Evolutionary conservation across 2,329 filamentous ascomycete genomes (phyloP), one percentile per base, ranked within the genome.

Genomic region (Colletotrichum sp.): DNA sequence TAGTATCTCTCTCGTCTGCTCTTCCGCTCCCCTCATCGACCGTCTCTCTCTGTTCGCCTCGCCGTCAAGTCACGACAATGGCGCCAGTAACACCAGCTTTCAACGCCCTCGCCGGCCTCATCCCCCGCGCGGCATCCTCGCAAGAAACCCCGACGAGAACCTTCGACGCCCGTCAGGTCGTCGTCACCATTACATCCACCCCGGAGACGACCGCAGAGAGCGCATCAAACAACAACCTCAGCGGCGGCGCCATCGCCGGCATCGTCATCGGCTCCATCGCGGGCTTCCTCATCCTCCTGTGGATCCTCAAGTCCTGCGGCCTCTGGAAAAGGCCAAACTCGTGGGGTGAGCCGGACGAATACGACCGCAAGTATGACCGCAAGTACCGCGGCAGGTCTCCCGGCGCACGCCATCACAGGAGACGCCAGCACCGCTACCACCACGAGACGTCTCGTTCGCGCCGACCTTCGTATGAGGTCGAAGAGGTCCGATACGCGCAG

Each of bases 241-340:
- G 82, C 57, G 87, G 87, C 65, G 88, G 88, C 61, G 88, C 87
- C 63, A 90, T 90, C 66, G 88, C 87, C 1, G 88, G 88, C 61
- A 90, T 90, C 74, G 86, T 90, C 63, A 85, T 90, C 76, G 88
- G 88, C 24, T 87, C 86, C 28, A 82, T 90, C 67, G 83, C 79
- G 61, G 87, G 87, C n/a, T 78, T 87, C 55, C 81, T 90, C 15
- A 81, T 89, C 1, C 74, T 90, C 5, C 75, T 86, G 43, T 90
- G 88, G 88, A 80, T 90, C 76, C 70, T 89, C 77, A 83, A 85
- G 8, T 88, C 86, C 3, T 89, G 87, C 79, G 65, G 76, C 28
- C 48, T 74, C 48, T 77, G 72, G 75, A 43, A 68, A 38, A 26
- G 43, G 16, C 75, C 75, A n/a, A 28, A 48, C 32, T 15, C 66